These are phyloP conservation scores for Metarhizium humberi DNA, from an alignment of 2,329 filamentous ascomycete species.

Conservation along the genomic window DNA sequence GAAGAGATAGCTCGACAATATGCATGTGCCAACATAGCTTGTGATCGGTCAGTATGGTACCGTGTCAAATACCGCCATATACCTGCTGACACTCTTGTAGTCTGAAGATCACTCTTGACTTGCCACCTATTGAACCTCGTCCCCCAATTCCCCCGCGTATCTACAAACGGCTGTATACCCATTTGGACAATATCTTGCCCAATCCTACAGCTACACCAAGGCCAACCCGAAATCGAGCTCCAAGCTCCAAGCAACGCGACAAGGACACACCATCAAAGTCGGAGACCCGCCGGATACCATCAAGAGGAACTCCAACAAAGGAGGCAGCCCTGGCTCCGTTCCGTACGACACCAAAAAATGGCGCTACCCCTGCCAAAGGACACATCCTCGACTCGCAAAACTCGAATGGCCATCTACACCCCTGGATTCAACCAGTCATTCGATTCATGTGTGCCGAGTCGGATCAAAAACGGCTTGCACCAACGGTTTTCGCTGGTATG, in stretches of 20 bases:
- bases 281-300: slow-evolving; percentile 24
- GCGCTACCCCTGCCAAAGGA: slow-evolving; percentile 28
- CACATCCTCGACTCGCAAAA: slow-evolving; percentile 12
- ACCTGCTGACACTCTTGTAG: slow-evolving; percentile 29
- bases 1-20: slow-evolving; percentile 83
- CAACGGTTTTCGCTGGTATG: slow-evolving; percentile 67
- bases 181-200: slow-evolving; percentile 66
- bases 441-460: slow-evolving; percentile 54
- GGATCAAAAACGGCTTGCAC: slow-evolving; percentile 51
- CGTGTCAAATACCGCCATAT: neutral
- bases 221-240: slow-evolving; percentile 20
- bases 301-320: slow-evolving; percentile 37
- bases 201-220: slow-evolving; percentile 25
- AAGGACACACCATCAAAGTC: slow-evolving; percentile 16
- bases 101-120: slow-evolving; percentile 64
- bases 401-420: slow-evolving; percentile 33
- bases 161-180: slow-evolving; percentile 76
- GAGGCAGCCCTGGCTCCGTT: slow-evolving; percentile 33
- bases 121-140: slow-evolving; percentile 65
- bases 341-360: slow-evolving; percentile 23
- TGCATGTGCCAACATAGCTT: slow-evolving; percentile 82
- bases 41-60: slow-evolving; percentile 52
- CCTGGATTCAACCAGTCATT: slow-evolving; percentile 62
- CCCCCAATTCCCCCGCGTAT: slow-evolving; percentile 71
- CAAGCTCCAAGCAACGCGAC: slow-evolving; percentile 22